Evolutionary conservation across 108 stramenopile species (phyloP), one percentile per base, ranked within the genome.

Genomic region (Fragilariopsis cylindrus): DNA sequence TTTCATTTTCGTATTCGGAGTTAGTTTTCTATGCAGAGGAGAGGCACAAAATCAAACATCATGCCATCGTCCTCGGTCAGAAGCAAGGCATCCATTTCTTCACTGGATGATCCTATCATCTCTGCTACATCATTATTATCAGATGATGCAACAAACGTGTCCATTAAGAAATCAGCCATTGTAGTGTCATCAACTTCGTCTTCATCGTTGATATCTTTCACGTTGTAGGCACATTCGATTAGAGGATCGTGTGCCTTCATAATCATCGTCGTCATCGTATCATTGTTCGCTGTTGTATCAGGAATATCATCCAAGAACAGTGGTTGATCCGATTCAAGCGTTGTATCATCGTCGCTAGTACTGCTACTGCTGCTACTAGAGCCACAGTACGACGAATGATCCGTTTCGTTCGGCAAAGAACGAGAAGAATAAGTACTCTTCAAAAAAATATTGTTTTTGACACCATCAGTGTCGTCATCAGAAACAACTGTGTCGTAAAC

Each of bases 281-380:
- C 6, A n/a, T 11, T 63, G 9, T 5, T 45, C 7, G 42, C 5
- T 12, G 0, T 7, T 45, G 7, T 13, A 4, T 5, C 11, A 63
- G 62, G 62, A 44, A 43, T 11, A 5, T 7, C 62, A 40, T 63
- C 43, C 62, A 63, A 13, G 62, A 63, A 63, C 42, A 63, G 11
- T 42, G 62, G 62, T 43, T 63, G 62, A 13, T 63, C 62, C 62
- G 62, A 40, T 43, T 63, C 62, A 12, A 63, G 43, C 15, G 46
- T 40, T 5, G 62, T 63, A 4, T 63, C 62, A 63, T 63, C 62
- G 15, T 63, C 62, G 43, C 62, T 63, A 30, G 30, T 30, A 30
- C 30, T 30, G 30, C 30, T 30, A 30, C 0, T 30, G 30, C 30
- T 30, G 30, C 30, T 30, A 30, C 30, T 30, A 30, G 30, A 30